Percentiles rank a stretch among this genome's conserved stretches.
phyloP scores from a whole-genome alignment of 108 stramenopile genomes.

The Chaetoceros muelleri region DNA sequence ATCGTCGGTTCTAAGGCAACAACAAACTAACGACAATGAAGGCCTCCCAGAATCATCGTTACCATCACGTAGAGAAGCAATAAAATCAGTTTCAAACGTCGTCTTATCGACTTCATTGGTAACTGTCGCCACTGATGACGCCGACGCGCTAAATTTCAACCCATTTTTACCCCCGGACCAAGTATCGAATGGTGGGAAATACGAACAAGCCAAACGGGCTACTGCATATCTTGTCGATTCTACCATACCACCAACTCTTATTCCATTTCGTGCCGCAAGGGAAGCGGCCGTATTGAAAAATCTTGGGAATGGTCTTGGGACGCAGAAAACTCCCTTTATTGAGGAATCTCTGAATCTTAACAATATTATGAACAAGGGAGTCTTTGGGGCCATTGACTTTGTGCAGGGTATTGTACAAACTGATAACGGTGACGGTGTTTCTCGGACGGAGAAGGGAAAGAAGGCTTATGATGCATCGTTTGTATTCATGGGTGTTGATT shows the following conservation, averaged over 20 bases:
- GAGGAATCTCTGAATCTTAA: constrained; percentile 62
- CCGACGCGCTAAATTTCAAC: neutral
- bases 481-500: constrained; percentile 51
- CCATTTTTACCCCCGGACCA: neutral
- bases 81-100: neutral
- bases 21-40: too few species aligned
- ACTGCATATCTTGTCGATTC: constrained; percentile 69
- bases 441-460: constrained; percentile 10
- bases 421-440: neutral
- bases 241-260: constrained; percentile 66
- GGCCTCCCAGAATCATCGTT: too few species aligned
- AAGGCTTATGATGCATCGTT: constrained; percentile 38
- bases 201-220: constrained; percentile 40
- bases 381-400: constrained; percentile 52
- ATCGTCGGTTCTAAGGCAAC: too few species aligned
- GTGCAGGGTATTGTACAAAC: constrained; percentile 10
- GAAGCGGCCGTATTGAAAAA: constrained; percentile 41
- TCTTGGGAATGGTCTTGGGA: constrained; percentile 60
- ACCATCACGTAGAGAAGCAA: neutral
- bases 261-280: constrained; percentile 37
- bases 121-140: neutral
- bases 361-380: constrained; percentile 70
- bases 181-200: neutral
- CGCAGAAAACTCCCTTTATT: constrained; percentile 41
- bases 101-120: neutral